A percentile compares a stretch with the other conserved stretches of the same genome.
phyloP scores from a whole-genome alignment of 352 stramenopile species.

The Globisporangium sylvaticum region DNA sequence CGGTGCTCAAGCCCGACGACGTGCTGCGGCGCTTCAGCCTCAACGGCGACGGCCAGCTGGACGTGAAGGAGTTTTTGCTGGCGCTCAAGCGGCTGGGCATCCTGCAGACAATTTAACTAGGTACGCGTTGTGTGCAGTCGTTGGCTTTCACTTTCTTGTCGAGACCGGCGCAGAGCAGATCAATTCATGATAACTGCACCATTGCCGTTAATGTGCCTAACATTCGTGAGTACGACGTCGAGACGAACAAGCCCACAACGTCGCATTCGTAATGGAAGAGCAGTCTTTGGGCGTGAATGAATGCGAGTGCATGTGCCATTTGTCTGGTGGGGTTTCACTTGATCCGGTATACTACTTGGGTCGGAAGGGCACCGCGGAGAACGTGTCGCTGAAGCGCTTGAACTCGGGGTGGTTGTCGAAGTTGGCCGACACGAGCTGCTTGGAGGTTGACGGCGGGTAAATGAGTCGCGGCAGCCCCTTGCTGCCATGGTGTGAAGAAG shows the following conservation, averaged over 20 bases:
- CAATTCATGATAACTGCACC: too few relatives aligned
- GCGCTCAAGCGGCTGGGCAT: slow-evolving; percentile 71
- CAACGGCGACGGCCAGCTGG: slow-evolving; percentile 69
- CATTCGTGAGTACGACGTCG: too few relatives aligned
- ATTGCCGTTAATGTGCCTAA: too few relatives aligned
- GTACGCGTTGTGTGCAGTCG: too few relatives aligned
- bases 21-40: slow-evolving; percentile 70
- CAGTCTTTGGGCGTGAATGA: too few relatives aligned
- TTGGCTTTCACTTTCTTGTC: too few relatives aligned
- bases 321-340: too few relatives aligned
- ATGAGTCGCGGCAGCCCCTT: slow-evolving; percentile 37
- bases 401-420: slow-evolving; percentile 90
- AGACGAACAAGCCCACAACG: too few relatives aligned
- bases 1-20: slow-evolving; percentile 62
- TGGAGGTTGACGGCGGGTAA: slow-evolving; percentile 37
- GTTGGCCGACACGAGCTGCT: slow-evolving; percentile 59
- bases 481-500: not conserved
- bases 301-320: too few relatives aligned
- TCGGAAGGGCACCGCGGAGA: slow-evolving; percentile 77
- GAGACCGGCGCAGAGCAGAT: too few relatives aligned
- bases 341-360: slow-evolving; percentile 35
- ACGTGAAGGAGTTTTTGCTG: slow-evolving; percentile 72
- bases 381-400: slow-evolving; percentile 86
- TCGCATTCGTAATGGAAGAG: too few relatives aligned
- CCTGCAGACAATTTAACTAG: too few relatives aligned